Percentiles rank a stretch among this genome's conserved stretches.
phyloP scores from a whole-genome alignment of 2,329 filamentous ascomycete species.

The Fusarium dlaminii region DNA sequence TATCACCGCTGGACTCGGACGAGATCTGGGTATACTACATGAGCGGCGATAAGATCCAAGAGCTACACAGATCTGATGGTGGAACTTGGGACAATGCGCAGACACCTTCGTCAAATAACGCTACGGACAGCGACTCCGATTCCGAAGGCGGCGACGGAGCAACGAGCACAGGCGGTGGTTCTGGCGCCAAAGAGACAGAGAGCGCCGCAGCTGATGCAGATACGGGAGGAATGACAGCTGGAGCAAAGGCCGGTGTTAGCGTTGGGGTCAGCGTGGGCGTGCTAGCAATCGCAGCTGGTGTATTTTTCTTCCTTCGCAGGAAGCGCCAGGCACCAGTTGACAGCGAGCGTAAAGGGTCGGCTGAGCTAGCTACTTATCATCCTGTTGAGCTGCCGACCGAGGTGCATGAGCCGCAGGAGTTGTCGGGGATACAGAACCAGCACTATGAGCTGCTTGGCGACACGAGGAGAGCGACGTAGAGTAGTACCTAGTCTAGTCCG shows the following conservation, averaged over 20 bases:
- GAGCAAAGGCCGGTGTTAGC: slow-evolving; percentile 21
- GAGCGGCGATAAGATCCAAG: slow-evolving; percentile 10
- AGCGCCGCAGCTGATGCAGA: neutral
- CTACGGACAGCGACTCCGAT: neutral
- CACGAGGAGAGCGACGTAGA: neutral
- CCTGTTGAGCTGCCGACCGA: slow-evolving; percentile 3
- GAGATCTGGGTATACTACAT: slow-evolving; percentile 24
- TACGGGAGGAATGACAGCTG: slow-evolving; percentile 6
- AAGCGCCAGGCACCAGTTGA: neutral
- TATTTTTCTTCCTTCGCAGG: slow-evolving; percentile 4
- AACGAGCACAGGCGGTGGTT: neutral
- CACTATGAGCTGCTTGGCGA: slow-evolving; percentile 19
- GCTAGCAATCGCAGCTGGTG: neutral
- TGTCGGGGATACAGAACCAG: neutral
- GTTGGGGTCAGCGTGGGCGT: slow-evolving; percentile 1
- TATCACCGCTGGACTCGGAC: slow-evolving; percentile 12
- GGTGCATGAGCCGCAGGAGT: slow-evolving; percentile 9
- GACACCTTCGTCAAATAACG: neutral
- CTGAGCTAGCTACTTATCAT: slow-evolving; percentile 10
- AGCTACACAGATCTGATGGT: slow-evolving; percentile 2
- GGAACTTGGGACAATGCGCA: slow-evolving; percentile 4
- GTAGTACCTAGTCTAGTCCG: neutral
- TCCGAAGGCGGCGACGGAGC: neutral
- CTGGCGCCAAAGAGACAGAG: neutral
- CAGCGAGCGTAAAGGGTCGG: neutral